Evolutionary conservation across 805 yeast species (phyloP).

Genomic region (Metschnikowia chrysomelidarum): DNA sequence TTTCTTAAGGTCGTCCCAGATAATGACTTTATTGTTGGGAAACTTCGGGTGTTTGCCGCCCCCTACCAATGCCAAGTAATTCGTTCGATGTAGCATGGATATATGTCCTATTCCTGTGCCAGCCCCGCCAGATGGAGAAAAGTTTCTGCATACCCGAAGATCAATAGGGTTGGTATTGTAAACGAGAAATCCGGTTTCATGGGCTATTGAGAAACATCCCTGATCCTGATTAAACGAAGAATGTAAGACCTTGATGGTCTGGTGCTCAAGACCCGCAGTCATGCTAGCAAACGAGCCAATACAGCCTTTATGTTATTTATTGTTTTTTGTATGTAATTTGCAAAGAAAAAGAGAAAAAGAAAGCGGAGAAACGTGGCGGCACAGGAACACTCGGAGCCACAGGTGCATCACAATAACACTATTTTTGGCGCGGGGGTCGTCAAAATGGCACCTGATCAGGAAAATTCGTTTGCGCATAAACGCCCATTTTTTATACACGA

Average conservation of each 20-base stretch:
- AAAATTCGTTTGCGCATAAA: too few relatives aligned
- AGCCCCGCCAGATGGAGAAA: conserved; percentile 22
- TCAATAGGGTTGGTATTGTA: conserved; percentile 88
- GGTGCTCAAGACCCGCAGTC: conserved; percentile 3
- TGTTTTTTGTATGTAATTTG: too few relatives aligned
- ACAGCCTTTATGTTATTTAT: too few relatives aligned
- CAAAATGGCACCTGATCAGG: too few relatives aligned
- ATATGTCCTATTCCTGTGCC: conserved; percentile 70
- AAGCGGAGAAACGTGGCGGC: too few relatives aligned
- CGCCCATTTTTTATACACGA: too few relatives aligned
- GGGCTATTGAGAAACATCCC: conserved; percentile 84
- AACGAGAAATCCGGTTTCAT: conserved; percentile 78
- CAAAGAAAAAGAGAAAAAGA: too few relatives aligned
- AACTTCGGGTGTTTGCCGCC: conserved; percentile 82
- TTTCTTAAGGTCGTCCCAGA: conserved; percentile 90
- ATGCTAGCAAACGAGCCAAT: too few relatives aligned
- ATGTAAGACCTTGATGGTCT: conserved; percentile 44
- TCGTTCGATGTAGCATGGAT: conserved; percentile 85
- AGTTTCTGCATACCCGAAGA: conserved; percentile 60
- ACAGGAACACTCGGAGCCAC: too few relatives aligned
- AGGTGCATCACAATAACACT: too few relatives aligned
- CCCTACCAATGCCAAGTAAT: conserved; percentile 85
- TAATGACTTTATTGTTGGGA: conserved; percentile 74
- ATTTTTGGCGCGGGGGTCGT: too few relatives aligned
- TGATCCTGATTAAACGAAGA: conserved; percentile 85